Evolutionary conservation across 768 basidiomycete genomes (phyloP).

Genomic region (Mrakia blollopis): DNA sequence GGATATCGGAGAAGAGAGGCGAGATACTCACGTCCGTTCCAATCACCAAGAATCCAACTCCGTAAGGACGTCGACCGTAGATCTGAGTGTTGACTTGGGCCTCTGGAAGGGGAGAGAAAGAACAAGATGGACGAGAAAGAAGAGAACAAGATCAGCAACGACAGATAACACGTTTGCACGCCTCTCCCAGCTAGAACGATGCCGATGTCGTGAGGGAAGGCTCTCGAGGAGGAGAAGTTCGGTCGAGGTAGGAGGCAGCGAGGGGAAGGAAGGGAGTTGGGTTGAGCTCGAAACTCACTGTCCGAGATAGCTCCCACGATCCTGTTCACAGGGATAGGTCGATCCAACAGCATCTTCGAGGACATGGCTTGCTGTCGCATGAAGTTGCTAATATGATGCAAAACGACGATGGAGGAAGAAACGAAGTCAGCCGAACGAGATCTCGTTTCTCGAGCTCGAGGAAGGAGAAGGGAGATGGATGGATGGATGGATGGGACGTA

Average conservation of each 20-base stretch:
- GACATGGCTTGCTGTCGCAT: conserved; percentile 99
- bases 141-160: conserved; percentile 19
- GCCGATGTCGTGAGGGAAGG: no score
- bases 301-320: conserved; percentile 91
- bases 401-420: neutral
- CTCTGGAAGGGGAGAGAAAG: conserved; percentile 52
- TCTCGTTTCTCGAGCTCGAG: neutral
- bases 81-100: conserved; percentile 98
- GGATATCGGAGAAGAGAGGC: conserved; percentile 84
- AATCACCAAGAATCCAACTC: conserved; percentile 96
- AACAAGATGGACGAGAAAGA: neutral
- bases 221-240: neutral
- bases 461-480: neutral
- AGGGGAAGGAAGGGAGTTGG: neutral
- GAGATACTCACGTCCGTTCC: conserved; percentile 64
- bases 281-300: conserved; percentile 57
- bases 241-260: no score
- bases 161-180: conserved; percentile 17
- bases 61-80: conserved; percentile 94
- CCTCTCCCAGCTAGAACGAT: neutral
- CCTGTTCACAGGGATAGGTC: conserved; percentile 88
- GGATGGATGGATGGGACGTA: conserved; percentile 50
- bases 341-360: conserved; percentile 89
- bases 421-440: conserved; percentile 6
- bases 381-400: conserved; percentile 65